These are phyloP conservation scores for Amaranthus tricolor DNA, from an alignment of 179 eudicot species.

Conservation along the genomic window DNA sequence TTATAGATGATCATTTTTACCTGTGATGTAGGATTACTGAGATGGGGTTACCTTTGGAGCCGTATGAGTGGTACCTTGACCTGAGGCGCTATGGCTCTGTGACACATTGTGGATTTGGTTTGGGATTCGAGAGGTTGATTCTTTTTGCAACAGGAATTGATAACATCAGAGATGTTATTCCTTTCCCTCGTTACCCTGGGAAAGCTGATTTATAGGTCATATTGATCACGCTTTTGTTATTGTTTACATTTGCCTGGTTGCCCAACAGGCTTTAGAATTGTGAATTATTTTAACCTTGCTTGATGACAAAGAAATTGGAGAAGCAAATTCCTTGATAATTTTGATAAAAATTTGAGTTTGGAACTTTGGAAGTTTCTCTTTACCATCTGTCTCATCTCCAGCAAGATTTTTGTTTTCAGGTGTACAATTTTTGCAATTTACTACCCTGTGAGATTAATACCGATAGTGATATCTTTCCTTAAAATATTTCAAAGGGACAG, in stretches of 20 bases:
- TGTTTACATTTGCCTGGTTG: background rate
- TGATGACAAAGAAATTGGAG: no score
- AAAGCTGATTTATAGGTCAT: conserved; percentile 64
- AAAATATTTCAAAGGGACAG: no score
- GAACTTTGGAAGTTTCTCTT: no score
- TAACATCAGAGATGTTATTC: conserved; percentile 94
- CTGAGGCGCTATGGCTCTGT: conserved; percentile 84
- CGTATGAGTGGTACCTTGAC: conserved; percentile 95
- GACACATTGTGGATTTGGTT: conserved; percentile 84
- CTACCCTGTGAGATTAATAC: no score
- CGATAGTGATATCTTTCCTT: no score
- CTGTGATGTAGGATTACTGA: conserved; percentile 63
- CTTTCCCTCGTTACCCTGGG: conserved; percentile 95
- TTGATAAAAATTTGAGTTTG: no score
- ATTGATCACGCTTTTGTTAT: background rate
- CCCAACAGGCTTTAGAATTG: no score
- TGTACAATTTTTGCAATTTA: no score
- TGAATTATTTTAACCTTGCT: background rate
- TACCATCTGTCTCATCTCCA: no score
- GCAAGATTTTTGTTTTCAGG: no score
- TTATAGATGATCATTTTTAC: background rate
- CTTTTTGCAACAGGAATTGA: conserved; percentile 97
- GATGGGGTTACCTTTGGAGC: conserved; percentile 86
- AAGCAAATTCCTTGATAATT: no score
- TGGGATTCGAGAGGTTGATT: conserved; percentile 92